A percentile compares a stretch with the other conserved stretches of the same genome.
phyloP scores from a whole-genome alignment of 257 asterid genomes.

The Agastache rugosa region DNA sequence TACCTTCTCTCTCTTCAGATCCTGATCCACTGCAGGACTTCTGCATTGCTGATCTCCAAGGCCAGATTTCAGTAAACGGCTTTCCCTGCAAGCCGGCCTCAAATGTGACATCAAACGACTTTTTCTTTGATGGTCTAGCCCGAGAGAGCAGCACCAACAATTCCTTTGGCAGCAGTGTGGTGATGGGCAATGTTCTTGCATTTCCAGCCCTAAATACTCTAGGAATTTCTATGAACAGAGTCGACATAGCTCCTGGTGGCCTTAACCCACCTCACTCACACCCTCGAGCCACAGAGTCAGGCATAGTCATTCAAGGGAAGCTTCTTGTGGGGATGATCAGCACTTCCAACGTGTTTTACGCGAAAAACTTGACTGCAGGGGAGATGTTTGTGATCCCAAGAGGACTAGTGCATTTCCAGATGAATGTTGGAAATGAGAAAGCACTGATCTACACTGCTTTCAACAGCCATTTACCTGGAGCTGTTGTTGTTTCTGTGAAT shows the following conservation, averaged over 20 bases:
- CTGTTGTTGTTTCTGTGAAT: constrained; percentile 31
- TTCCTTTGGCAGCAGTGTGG: constrained; percentile 33
- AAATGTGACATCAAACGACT: constrained; percentile 55
- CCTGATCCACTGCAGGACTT: constrained; percentile 68
- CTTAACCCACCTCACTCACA: constrained; percentile 65
- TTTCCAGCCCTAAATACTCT: constrained; percentile 70
- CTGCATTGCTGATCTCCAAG: constrained; percentile 50
- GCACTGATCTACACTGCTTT: constrained; percentile 58
- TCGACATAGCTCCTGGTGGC: constrained; percentile 53
- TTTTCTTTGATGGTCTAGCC: constrained; percentile 58
- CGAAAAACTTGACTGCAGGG: constrained; percentile 49
- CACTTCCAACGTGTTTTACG: constrained; percentile 42
- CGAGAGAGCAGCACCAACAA: constrained; percentile 44
- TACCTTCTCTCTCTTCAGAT: constrained; percentile 48
- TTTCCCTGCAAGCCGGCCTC: constrained; percentile 62
- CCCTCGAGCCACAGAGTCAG: constrained; percentile 61
- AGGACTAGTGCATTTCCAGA: constrained; percentile 64
- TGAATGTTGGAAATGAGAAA: constrained; percentile 58
- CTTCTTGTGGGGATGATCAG: constrained; percentile 60
- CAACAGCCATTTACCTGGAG: constrained; percentile 68
- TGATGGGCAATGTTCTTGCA: constrained; percentile 41
- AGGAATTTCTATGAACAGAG: constrained; percentile 67
- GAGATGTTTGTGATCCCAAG: constrained; percentile 63
- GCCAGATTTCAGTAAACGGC: constrained; percentile 42
- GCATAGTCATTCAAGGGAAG: constrained; percentile 53